Conservation (phyloP, 164 flowering plant genomes). For the Echeveria elegans region DNA sequence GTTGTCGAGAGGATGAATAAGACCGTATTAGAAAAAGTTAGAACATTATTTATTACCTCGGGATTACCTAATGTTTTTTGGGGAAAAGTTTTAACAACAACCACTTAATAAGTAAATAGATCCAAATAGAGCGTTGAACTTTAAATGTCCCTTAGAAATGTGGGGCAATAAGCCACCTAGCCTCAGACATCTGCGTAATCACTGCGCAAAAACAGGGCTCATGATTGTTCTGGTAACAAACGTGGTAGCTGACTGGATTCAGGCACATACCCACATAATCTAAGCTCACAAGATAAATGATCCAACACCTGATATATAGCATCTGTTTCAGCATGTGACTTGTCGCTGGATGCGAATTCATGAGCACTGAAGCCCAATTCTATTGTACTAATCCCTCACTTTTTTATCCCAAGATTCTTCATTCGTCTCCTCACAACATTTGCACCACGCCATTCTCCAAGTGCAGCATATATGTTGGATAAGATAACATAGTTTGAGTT, state of each 20-base stretch:
- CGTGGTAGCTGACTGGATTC: slow-evolving; percentile 6
- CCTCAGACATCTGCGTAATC: too few relatives aligned
- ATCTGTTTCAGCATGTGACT: slow-evolving; percentile 29
- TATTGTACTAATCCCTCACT: slow-evolving; percentile 50
- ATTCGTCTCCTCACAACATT: slow-evolving; percentile 37
- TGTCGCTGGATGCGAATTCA: slow-evolving; percentile 44
- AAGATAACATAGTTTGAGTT: slow-evolving; percentile 45
- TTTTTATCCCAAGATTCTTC: slow-evolving; percentile 46
- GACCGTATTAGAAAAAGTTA: too few relatives aligned
- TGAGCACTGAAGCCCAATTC: slow-evolving; percentile 36
- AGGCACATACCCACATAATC: slow-evolving; percentile 24
- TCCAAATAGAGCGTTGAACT: too few relatives aligned
- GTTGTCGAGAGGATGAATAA: too few relatives aligned
- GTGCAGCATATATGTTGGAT: slow-evolving; percentile 49
- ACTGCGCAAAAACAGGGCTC: neutral
- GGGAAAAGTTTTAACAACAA: too few relatives aligned
- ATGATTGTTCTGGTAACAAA: neutral
- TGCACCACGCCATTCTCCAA: slow-evolving; percentile 48
- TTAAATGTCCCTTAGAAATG: too few relatives aligned
- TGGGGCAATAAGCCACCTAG: too few relatives aligned
- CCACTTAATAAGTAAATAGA: too few relatives aligned
- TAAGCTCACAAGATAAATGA: slow-evolving; percentile 28
- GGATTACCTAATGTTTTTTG: too few relatives aligned
- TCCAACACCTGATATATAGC: slow-evolving; percentile 28
- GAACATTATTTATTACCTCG: too few relatives aligned